Conservation (phyloP, 805 yeast genomes). For the Schwanniomyces vanrijiae region DNA sequence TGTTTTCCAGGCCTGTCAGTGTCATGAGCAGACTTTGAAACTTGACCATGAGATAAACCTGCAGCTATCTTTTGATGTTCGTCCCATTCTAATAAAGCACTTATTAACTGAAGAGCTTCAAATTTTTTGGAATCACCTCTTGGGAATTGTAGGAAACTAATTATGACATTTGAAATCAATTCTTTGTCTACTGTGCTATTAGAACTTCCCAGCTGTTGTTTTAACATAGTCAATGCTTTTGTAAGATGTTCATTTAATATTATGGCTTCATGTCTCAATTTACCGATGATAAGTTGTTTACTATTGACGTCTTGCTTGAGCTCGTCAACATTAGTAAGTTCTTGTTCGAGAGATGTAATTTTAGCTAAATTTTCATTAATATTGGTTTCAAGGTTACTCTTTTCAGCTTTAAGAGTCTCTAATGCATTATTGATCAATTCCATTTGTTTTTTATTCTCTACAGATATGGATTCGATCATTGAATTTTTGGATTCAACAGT, state of each 20-base stretch:
- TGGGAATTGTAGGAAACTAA: slow-evolving; percentile 83
- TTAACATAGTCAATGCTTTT: slow-evolving; percentile 84
- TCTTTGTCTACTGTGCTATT: slow-evolving; percentile 84
- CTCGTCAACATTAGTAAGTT: slow-evolving; percentile 40
- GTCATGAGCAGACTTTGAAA: slow-evolving; percentile 17
- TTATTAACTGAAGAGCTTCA: slow-evolving; percentile 82
- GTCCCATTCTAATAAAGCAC: slow-evolving; percentile 87
- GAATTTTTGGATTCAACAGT: slow-evolving; percentile 7
- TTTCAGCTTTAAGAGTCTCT: slow-evolving; percentile 4
- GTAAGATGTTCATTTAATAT: slow-evolving; percentile 91
- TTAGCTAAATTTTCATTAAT: slow-evolving; percentile 6
- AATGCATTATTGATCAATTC: slow-evolving; percentile 7
- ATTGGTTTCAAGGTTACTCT: slow-evolving; percentile 7
- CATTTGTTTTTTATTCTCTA: slow-evolving; percentile 2
- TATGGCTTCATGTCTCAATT: slow-evolving; percentile 91
- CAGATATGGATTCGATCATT: slow-evolving; percentile 3
- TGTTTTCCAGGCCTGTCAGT: slow-evolving; percentile 33
- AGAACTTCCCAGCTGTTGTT: slow-evolving; percentile 59
- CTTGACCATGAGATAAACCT: slow-evolving; percentile 51
- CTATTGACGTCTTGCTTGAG: slow-evolving; percentile 53
- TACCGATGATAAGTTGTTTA: slow-evolving; percentile 81
- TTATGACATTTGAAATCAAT: slow-evolving; percentile 78
- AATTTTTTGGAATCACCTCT: slow-evolving; percentile 93
- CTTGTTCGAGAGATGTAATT: slow-evolving; percentile 18
- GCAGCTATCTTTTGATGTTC: slow-evolving; percentile 75